These are phyloP conservation scores for Cutaneotrichosporon spelunceum DNA, from an alignment of 1,284 basidiomycete species.

Conservation along the genomic window DNA sequence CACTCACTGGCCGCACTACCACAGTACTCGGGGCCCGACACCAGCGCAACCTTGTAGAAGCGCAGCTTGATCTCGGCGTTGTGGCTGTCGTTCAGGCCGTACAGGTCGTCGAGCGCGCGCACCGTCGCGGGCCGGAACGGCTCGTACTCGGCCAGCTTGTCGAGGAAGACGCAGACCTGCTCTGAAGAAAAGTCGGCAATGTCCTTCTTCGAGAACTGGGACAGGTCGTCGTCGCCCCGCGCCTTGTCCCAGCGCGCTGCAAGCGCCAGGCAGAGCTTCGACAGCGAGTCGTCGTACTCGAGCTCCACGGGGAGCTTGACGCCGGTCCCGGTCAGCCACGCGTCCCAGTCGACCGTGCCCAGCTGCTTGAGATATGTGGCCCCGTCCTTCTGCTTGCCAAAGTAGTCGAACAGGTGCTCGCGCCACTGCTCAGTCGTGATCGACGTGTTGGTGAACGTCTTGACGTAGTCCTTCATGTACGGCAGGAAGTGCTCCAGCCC, in stretches of 20 bases:
- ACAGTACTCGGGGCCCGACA: constrained; percentile 52
- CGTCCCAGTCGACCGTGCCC: constrained; percentile 74
- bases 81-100: constrained; percentile 49
- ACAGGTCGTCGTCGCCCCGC: constrained; percentile 54
- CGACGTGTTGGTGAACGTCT: constrained; percentile 61
- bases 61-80: constrained; percentile 55
- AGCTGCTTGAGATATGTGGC: constrained; percentile 66
- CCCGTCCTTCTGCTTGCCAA: constrained; percentile 57
- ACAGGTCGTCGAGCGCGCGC: constrained; percentile 50
- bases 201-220: constrained; percentile 44
- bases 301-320: constrained; percentile 71
- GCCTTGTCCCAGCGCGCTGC: constrained; percentile 74
- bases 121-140: constrained; percentile 43
- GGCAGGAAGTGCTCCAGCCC: constrained; percentile 81
- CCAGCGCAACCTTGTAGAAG: constrained; percentile 55
- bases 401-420: constrained; percentile 77
- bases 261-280: constrained; percentile 60
- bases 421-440: constrained; percentile 89
- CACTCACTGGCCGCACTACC: constrained; percentile 51
- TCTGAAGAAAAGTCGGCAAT: constrained; percentile 42
- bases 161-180: constrained; percentile 54
- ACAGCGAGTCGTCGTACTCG: constrained; percentile 78
- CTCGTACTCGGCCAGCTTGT: constrained; percentile 48
- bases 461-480: constrained; percentile 62
- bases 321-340: constrained; percentile 85